phyloP scores from a whole-genome alignment of 495 filamentous ascomycete genomes.

The Hyaloscypha bicolor region DNA sequence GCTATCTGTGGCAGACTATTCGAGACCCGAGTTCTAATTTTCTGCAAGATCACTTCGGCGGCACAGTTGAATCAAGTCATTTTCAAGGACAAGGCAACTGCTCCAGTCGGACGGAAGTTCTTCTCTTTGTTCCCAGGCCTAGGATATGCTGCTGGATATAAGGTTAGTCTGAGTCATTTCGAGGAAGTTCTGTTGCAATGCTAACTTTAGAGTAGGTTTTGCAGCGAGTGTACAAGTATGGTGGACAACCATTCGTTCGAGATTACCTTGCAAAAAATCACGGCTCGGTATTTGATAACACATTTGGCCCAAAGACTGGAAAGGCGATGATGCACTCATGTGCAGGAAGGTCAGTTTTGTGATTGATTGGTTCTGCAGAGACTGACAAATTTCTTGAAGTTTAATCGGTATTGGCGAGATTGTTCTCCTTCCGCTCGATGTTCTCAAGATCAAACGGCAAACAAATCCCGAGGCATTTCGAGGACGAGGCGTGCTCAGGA shows the following conservation, averaged over 20 bases:
- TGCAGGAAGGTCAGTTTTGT: constrained; percentile 71
- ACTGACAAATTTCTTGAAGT: constrained; percentile 45
- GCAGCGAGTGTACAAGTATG: constrained; percentile 98
- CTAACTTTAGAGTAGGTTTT: constrained; percentile 56
- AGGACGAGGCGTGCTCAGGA: constrained; percentile 86
- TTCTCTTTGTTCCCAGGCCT: constrained; percentile 95
- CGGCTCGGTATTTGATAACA: constrained; percentile 76
- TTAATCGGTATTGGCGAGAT: constrained; percentile 98
- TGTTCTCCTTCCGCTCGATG: constrained; percentile 89
- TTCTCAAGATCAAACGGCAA: constrained; percentile 99
- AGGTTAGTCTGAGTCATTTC: constrained; percentile 54
- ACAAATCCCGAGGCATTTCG: constrained; percentile 99
- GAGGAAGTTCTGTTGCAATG: neutral
- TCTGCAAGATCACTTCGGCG: constrained; percentile 57
- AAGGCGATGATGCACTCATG: constrained; percentile 98
- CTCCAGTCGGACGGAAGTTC: constrained; percentile 73
- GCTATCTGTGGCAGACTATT: neutral
- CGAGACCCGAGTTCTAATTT: constrained; percentile 5
- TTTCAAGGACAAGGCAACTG: constrained; percentile 86
- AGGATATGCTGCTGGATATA: constrained; percentile 97
- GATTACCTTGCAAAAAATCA: constrained; percentile 87
- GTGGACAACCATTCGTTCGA: constrained; percentile 92
- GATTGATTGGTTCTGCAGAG: constrained; percentile 8
- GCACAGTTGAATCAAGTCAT: constrained; percentile 81
- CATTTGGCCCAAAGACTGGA: constrained; percentile 94